Evolutionary conservation across 257 asterid species (phyloP), one percentile per base, ranked within the genome.

Genomic region (Nicotiana undulata): DNA sequence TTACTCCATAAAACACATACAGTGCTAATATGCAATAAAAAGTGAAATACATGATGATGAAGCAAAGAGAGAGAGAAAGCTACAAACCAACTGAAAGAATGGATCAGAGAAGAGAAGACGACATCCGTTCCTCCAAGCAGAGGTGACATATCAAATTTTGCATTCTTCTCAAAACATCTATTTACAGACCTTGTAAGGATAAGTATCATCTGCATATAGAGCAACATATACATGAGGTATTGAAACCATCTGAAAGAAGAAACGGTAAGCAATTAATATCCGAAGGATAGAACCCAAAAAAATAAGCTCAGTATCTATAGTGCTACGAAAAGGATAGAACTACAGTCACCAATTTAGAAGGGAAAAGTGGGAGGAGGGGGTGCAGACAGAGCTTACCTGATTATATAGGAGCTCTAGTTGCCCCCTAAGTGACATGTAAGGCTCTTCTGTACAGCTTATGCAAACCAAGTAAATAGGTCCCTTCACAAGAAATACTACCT

Each of bases 401-500:
- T 32, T 49, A 51, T 75, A 51, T 55, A 95, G 92, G 75, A 92
- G 92, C 88, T 95, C 99, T 81, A 95, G 86, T 79, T 95, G 99
- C 53, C 92, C 97, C 90, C 82, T 93, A 60, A 93, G 89, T 61
- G 97, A 87, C 89, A 92, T 97, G 83, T 90, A 92, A 85, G 95
- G 90, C 86, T 95, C 99, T 83, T 93, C 96, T 11, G 99, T 93
- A 88, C 97, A 93, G 90, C 97, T 95, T 87, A 93, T 95, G 93
- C 99, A 93, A 81, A 95, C 99, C 81, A 95, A 90, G 88, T 93
- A 95, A 82, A 95, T 90, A 60, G 99, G 99, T 82, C 99, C 99
- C 87, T 95, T 92, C 75, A 95, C 98, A 79, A 93, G 94, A 88
- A 95, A 93, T 83, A 92, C 89, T 79, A 93, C 92, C 98, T 95